phyloP scores from a whole-genome alignment of 176 grass and related monocot genomes.

The Oryza brachyantha region DNA sequence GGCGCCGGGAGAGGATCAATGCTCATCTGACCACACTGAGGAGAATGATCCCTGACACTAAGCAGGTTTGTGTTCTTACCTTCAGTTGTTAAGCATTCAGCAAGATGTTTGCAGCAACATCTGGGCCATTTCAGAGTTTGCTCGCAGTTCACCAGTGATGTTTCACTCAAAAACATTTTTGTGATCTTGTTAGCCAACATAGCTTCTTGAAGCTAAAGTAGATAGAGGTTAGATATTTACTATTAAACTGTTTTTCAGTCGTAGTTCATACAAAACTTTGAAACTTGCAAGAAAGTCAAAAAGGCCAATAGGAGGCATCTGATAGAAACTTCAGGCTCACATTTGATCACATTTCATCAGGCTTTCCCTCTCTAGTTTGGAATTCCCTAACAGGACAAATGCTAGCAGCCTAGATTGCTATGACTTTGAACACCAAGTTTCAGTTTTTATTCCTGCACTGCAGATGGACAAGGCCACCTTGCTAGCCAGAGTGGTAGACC shows the following conservation, averaged over 20 bases:
- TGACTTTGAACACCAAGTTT: neutral
- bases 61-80: constrained; percentile 45
- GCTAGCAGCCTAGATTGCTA: neutral
- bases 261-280: neutral
- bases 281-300: neutral
- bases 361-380: neutral
- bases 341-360: constrained; percentile 22
- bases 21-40: constrained; percentile 64
- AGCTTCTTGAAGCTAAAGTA: neutral
- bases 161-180: neutral
- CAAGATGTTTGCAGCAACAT: neutral
- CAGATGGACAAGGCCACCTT: constrained; percentile 80
- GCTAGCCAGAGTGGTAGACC: constrained; percentile 60
- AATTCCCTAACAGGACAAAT: constrained; percentile 1
- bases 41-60: constrained; percentile 73
- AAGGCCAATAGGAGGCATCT: neutral
- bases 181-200: neutral
- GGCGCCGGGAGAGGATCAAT: constrained; percentile 87
- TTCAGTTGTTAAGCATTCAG: neutral
- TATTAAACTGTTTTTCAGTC: neutral
- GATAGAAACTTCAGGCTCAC: neutral
- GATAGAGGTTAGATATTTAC: neutral
- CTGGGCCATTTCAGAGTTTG: neutral
- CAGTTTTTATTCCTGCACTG: neutral
- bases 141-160: neutral